Evolutionary conservation across 1,139 yeast species (phyloP).

Genomic region (Blastobotrys niveus): DNA sequence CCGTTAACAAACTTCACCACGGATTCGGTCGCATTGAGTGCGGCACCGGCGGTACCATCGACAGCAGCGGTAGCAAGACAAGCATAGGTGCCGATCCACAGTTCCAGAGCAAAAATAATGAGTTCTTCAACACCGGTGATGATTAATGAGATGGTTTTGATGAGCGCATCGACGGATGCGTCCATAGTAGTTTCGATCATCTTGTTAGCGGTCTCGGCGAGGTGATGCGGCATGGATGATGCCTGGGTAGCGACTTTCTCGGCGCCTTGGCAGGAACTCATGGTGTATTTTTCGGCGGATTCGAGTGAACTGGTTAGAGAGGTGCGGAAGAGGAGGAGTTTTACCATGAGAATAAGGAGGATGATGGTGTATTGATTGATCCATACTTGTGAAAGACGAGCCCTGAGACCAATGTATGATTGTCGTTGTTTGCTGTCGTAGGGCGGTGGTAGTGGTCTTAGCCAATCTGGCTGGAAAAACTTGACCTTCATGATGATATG

Average conservation of each 20-base stretch:
- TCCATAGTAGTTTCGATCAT: conserved; percentile 45
- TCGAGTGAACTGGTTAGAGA: conserved; percentile 26
- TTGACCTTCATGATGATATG: no score
- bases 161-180: conserved; percentile 43
- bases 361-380: conserved; percentile 31
- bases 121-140: conserved; percentile 56
- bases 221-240: conserved; percentile 50
- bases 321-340: conserved; percentile 30
- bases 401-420: conserved; percentile 34
- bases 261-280: conserved; percentile 41
- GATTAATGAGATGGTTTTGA: conserved; percentile 39
- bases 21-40: conserved; percentile 64
- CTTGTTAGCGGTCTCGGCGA: conserved; percentile 50
- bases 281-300: conserved; percentile 25
- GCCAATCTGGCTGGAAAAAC: no score
- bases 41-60: conserved; percentile 66
- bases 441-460: no score
- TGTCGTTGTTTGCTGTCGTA: neutral
- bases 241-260: conserved; percentile 43
- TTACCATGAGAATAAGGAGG: conserved; percentile 31
- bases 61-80: conserved; percentile 73
- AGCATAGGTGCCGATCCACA: conserved; percentile 78
- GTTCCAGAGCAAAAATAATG: conserved; percentile 58
- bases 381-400: conserved; percentile 34
- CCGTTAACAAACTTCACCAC: conserved; percentile 55